Conservation (phyloP, 192 early-diverging fungal genomes). For the Haplosporangium gracile region DNA sequence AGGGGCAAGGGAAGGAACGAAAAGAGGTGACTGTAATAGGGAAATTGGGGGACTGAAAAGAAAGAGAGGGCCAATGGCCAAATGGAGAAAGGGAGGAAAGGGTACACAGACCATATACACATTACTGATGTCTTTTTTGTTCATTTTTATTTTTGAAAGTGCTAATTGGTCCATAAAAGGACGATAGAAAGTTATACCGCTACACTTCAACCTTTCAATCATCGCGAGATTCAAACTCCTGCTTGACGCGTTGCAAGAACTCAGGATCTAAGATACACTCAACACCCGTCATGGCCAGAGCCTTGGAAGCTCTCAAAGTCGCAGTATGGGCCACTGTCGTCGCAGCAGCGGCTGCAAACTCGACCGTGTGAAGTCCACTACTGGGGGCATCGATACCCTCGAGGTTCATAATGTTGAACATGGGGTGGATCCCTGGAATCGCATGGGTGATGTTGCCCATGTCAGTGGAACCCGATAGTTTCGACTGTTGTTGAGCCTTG, state of each 20-base stretch:
- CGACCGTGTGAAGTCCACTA: constrained; percentile 69
- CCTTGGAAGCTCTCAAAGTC: constrained; percentile 67
- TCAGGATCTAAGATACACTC: constrained; percentile 61
- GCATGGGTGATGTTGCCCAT: constrained; percentile 81
- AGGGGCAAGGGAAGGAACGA: neutral
- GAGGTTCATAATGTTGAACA: constrained; percentile 53
- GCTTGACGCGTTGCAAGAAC: constrained; percentile 62
- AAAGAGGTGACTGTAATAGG: neutral
- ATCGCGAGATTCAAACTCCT: constrained; percentile 34
- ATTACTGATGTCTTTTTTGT: neutral
- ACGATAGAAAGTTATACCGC: too few relatives aligned
- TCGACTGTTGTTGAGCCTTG: constrained; percentile 52
- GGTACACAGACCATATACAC: neutral
- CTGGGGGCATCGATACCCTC: constrained; percentile 45
- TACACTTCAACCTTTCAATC: too few relatives aligned
- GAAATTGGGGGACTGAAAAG: neutral
- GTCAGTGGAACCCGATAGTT: constrained; percentile 70
- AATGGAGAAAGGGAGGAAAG: neutral
- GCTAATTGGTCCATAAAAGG: too few relatives aligned
- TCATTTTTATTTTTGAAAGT: too few relatives aligned
- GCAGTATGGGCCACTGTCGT: constrained; percentile 66
- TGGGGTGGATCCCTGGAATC: constrained; percentile 65
- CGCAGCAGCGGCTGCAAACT: constrained; percentile 72
- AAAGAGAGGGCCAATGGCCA: neutral
- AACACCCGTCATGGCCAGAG: constrained; percentile 63